Evolutionary conservation across 2,329 filamentous ascomycete species (phyloP).

Genomic region (Neocatenulostroma microsporum): DNA sequence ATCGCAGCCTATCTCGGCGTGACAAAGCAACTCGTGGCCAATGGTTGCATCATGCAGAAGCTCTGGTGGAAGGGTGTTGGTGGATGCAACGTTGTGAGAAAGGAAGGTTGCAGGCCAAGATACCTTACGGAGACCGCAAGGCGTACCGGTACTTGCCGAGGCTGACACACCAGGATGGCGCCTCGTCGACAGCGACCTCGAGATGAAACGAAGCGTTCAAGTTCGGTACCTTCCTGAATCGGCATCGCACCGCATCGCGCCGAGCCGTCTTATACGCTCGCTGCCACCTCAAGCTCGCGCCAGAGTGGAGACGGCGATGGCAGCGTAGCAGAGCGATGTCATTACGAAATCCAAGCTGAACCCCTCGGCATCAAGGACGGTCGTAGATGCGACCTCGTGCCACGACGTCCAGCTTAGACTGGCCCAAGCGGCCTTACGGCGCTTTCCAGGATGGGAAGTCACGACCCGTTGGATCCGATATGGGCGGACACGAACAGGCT

Average conservation of each 20-base stretch:
- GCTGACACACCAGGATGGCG: too few species aligned
- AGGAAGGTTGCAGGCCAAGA: too few species aligned
- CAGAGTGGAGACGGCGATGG: conserved; percentile 4
- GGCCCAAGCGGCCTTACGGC: conserved; percentile 30
- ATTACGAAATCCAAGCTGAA: neutral
- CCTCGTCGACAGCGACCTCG: too few species aligned
- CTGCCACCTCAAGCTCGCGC: too few species aligned
- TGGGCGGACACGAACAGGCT: conserved; percentile 64
- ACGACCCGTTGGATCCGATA: conserved; percentile 39
- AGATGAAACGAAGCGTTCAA: too few species aligned
- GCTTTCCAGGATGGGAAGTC: conserved; percentile 46
- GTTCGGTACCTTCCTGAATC: too few species aligned
- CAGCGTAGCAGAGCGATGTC: conserved; percentile 4
- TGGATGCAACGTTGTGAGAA: conserved; percentile 3
- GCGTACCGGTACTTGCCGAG: too few species aligned
- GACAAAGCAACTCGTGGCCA: neutral
- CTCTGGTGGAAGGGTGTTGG: neutral
- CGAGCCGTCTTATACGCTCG: too few species aligned
- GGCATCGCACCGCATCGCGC: too few species aligned
- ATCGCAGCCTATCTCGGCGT: conserved; percentile 1
- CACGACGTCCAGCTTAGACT: too few species aligned
- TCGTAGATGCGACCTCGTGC: neutral
- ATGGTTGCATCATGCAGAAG: conserved; percentile 1
- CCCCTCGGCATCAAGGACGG: too few species aligned
- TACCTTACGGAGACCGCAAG: too few species aligned